Base-by-base conservation (phyloP, 2,329 filamentous ascomycete genomes). In the Cladosporium sp. region DNA sequence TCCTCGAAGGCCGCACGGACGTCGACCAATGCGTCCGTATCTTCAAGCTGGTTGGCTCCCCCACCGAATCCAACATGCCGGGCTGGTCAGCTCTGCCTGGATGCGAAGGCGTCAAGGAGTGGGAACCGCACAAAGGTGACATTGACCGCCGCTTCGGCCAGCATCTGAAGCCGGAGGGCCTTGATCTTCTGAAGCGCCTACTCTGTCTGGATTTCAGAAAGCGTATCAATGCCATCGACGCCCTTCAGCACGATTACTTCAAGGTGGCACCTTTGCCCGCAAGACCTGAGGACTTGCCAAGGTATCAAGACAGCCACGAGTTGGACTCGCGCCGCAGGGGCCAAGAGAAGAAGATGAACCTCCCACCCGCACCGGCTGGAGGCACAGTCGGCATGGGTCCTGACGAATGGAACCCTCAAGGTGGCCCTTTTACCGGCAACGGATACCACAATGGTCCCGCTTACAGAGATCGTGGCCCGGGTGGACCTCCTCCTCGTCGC, bases 231-330 rank as follows among this genome's bases (percentile, higher is more conserved):
- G 93, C 93, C 0, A 87, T 95, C 20, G 93, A 99, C 70, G 93
- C 93, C 1, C 74, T 99, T 18, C 81, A 95, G 56, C 93, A 99
- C 63, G 84, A 89, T 1, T 99, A 96, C 69, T 97, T 99, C 73
- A 85, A 82, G 55, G 86, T 82, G 51, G 70, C 80, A 1, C 93
- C 93, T 3, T 75, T 86, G 4, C 93, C 93, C 7, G 84, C 91
- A 34, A 80, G 81, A 50, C 89, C 93, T 1, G 85, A 86, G 56
- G 90, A 97, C 44, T 80, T 99, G n/a, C 93, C 93, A 2, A 80
- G 75, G 13, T 97, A 96, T 63, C 89, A 95, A 65, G 92, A 96
- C 62, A 96, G 90, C 39, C 93, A 99, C 69, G 93, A 99, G 69
- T 76, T 97, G n/a, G 93, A 99, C 66, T 52, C 64, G 6, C 82